Percentiles rank a stretch among this genome's conserved stretches.
Conservation (phyloP, 2,329 filamentous ascomycete genomes). For the Penicillium griseofulvum region DNA sequence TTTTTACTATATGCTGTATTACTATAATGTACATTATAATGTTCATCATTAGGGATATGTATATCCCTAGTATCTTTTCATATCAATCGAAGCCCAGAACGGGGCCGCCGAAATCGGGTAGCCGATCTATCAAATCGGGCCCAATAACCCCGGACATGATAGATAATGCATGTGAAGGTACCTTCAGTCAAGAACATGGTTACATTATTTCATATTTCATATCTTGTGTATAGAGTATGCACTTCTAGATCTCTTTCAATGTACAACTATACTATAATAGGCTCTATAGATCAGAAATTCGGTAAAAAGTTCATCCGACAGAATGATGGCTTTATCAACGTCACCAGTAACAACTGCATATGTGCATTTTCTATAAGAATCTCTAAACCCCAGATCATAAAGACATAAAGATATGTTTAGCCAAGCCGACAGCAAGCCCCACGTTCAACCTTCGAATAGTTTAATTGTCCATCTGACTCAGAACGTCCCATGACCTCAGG, state of each 20-base stretch:
- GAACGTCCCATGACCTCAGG: conserved; percentile 13
- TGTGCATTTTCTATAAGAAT: not conserved
- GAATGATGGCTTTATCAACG: not conserved
- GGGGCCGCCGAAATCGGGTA: conserved; percentile 16
- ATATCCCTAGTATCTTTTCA: not conserved
- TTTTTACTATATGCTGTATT: not conserved
- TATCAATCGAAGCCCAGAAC: not conserved
- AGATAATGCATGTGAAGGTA: not conserved
- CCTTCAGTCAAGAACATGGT: not conserved
- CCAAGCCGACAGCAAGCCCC: not conserved
- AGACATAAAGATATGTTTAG: not conserved
- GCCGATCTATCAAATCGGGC: conserved; percentile 6
- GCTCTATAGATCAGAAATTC: not conserved
- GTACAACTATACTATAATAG: not conserved
- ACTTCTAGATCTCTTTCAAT: no score
- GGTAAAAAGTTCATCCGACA: conserved; percentile 24
- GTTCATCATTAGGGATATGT: not conserved
- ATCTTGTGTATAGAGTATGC: not conserved
- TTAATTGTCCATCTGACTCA: conserved; percentile 11
- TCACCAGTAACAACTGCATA: not conserved
- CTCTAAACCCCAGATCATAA: not conserved
- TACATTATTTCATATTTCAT: not conserved
- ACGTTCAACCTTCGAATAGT: not conserved
- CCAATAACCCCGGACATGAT: not conserved
- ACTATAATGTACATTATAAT: not conserved